Conservation (phyloP, 2,329 filamentous ascomycete genomes). For the Coniella lustricola region DNA sequence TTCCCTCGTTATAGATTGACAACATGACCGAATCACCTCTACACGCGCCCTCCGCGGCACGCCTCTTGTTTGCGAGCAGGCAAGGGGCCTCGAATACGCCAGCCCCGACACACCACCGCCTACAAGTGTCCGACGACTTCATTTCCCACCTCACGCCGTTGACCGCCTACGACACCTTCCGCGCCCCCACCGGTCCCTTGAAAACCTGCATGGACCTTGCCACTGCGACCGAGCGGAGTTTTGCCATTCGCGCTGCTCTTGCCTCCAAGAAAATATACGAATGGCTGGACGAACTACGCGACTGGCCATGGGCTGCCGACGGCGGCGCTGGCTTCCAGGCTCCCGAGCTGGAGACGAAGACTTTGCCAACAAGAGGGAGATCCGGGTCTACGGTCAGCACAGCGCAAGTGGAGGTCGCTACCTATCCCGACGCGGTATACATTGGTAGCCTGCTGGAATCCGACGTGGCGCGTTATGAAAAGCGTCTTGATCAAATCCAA, state of each 20-base stretch:
- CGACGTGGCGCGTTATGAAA: constrained; percentile 62
- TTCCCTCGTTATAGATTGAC: neutral
- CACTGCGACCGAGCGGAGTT: constrained; percentile 59
- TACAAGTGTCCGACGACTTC: constrained; percentile 46
- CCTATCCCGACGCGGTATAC: constrained; percentile 34
- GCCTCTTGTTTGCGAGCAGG: constrained; percentile 32
- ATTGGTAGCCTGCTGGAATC: constrained; percentile 63
- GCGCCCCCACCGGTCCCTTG: constrained; percentile 43
- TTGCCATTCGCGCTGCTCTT: constrained; percentile 63
- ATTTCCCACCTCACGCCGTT: constrained; percentile 55
- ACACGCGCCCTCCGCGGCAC: constrained; percentile 28
- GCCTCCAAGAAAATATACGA: constrained; percentile 64
- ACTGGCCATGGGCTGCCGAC: constrained; percentile 50
- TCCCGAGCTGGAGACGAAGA: constrained; percentile 35
- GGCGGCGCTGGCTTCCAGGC: constrained; percentile 49
- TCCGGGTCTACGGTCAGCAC: constrained; percentile 16
- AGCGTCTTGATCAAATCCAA: constrained; percentile 66
- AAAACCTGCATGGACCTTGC: constrained; percentile 55
- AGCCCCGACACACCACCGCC: constrained; percentile 42
- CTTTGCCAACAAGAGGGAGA: constrained; percentile 25
- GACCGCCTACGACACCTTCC: constrained; percentile 54
- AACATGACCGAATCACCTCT: constrained; percentile 31
- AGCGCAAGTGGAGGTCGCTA: constrained; percentile 18
- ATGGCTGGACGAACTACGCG: constrained; percentile 66
- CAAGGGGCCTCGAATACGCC: constrained; percentile 32